These are phyloP conservation scores for Acmispon strigosus DNA, from an alignment of 306 rosid species.

Conservation along the genomic window DNA sequence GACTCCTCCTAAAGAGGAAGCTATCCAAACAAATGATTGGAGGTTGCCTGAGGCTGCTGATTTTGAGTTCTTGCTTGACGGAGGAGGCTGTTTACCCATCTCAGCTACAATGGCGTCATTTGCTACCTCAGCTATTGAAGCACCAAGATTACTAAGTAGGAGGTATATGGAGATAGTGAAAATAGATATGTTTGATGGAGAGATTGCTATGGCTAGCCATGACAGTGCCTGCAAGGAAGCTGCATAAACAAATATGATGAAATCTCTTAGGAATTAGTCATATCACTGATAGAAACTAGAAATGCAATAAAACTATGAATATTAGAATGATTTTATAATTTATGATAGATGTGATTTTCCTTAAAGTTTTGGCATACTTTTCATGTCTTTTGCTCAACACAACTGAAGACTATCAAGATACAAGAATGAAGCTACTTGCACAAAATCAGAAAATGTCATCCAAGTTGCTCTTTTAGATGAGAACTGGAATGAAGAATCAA, in stretches of 20 bases:
- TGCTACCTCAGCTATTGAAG: conserved; percentile 90
- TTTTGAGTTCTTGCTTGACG: conserved; percentile 37
- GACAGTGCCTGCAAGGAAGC: conserved; percentile 87
- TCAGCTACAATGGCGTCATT: conserved; percentile 95
- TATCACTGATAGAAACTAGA: neutral
- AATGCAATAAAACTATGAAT: neutral
- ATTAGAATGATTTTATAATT: neutral
- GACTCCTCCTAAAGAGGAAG: conserved; percentile 82
- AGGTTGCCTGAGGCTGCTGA: conserved; percentile 63
- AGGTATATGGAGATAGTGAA: conserved; percentile 54
- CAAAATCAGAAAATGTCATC: neutral
- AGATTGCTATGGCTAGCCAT: conserved; percentile 72
- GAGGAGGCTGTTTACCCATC: conserved; percentile 46
- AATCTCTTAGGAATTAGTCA: conserved; percentile 1
- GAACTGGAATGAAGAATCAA: neutral
- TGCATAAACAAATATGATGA: conserved; percentile 36
- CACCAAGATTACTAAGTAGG: conserved; percentile 83
- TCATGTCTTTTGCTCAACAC: neutral
- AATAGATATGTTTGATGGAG: conserved; percentile 58
- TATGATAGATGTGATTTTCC: neutral
- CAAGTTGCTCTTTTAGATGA: neutral
- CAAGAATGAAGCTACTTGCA: neutral
- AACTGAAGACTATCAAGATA: neutral
- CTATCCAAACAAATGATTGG: conserved; percentile 89
- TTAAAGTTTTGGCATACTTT: neutral